phyloP scores from a whole-genome alignment of 2,329 filamentous ascomycete species.

The Fusarium annulatum region DNA sequence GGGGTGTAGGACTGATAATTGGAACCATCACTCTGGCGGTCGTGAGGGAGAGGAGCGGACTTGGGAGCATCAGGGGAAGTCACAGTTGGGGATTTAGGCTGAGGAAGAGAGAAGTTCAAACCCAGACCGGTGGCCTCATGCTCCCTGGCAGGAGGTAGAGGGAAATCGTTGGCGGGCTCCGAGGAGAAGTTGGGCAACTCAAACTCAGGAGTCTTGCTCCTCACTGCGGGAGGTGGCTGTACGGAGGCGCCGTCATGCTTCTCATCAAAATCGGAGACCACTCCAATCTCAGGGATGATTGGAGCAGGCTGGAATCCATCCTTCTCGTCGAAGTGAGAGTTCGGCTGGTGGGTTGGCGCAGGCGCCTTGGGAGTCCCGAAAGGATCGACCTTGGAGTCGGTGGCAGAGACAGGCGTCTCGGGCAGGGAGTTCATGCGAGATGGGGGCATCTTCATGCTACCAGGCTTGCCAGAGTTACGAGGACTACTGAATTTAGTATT shows the following conservation, averaged over 20 bases:
- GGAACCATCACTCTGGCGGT: conserved; percentile 35
- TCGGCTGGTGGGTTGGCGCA: conserved; percentile 43
- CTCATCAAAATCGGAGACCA: conserved; percentile 48
- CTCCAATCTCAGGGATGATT: conserved; percentile 55
- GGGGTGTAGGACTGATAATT: conserved; percentile 42
- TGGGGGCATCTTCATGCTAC: conserved; percentile 46
- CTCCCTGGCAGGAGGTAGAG: conserved; percentile 44
- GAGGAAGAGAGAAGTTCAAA: conserved; percentile 52
- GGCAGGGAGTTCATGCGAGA: conserved; percentile 58
- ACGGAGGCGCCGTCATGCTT: conserved; percentile 43
- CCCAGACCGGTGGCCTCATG: conserved; percentile 47
- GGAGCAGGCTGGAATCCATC: conserved; percentile 48
- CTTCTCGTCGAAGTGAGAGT: conserved; percentile 40
- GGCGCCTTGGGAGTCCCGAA: conserved; percentile 51
- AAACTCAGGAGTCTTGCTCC: conserved; percentile 47
- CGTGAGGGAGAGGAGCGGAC: conserved; percentile 36
- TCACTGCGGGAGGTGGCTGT: conserved; percentile 45
- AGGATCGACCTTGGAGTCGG: conserved; percentile 49
- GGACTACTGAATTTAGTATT: conserved; percentile 58
- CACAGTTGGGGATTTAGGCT: conserved; percentile 43
- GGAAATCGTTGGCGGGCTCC: conserved; percentile 36
- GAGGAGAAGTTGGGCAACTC: conserved; percentile 34
- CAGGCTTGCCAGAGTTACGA: conserved; percentile 46
- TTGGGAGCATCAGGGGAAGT: conserved; percentile 28
- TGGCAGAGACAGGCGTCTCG: conserved; percentile 51